Evolutionary conservation across 2,329 filamentous ascomycete genomes (phyloP).

Genomic region (Aspergillus sp.): DNA sequence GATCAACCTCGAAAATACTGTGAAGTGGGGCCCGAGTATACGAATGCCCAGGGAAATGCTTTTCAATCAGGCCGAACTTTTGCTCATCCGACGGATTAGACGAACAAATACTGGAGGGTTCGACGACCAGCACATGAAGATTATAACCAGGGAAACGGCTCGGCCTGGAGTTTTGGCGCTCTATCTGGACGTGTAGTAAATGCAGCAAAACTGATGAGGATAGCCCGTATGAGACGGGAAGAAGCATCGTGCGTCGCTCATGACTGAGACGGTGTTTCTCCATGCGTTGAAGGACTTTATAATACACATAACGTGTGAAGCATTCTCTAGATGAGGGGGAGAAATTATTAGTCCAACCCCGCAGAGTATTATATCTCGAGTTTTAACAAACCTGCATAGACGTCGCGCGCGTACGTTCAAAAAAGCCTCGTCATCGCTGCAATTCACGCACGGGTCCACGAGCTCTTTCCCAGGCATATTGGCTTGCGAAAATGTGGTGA

Average conservation of each 20-base stretch:
- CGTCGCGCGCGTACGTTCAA: constrained; percentile 55
- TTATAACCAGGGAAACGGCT: constrained; percentile 61
- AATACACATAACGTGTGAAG: constrained; percentile 70
- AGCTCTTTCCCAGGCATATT: constrained; percentile 31
- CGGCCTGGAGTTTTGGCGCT: constrained; percentile 60
- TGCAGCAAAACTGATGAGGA: constrained; percentile 76
- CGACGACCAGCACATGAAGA: constrained; percentile 45
- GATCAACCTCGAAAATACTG: constrained; percentile 49
- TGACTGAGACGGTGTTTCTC: constrained; percentile 56
- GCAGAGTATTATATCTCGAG: constrained; percentile 1
- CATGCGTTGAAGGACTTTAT: constrained; percentile 76
- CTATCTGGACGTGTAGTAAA: constrained; percentile 66
- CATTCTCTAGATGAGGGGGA: constrained; percentile 53
- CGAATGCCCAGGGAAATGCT: constrained; percentile 61
- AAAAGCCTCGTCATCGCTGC: constrained; percentile 46
- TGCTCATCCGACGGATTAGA: constrained; percentile 17
- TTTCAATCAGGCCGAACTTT: constrained; percentile 45
- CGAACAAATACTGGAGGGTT: constrained; percentile 28
- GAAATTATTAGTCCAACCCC: background rate
- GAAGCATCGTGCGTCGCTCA: constrained; percentile 55
- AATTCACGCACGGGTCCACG: constrained; percentile 50
- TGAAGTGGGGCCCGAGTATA: constrained; percentile 63
- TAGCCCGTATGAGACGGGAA: constrained; percentile 78
- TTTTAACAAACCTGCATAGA: constrained; percentile 51
- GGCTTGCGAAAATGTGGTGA: background rate